Conservation (phyloP, 352 stramenopile genomes). For the Albugo candida region DNA sequence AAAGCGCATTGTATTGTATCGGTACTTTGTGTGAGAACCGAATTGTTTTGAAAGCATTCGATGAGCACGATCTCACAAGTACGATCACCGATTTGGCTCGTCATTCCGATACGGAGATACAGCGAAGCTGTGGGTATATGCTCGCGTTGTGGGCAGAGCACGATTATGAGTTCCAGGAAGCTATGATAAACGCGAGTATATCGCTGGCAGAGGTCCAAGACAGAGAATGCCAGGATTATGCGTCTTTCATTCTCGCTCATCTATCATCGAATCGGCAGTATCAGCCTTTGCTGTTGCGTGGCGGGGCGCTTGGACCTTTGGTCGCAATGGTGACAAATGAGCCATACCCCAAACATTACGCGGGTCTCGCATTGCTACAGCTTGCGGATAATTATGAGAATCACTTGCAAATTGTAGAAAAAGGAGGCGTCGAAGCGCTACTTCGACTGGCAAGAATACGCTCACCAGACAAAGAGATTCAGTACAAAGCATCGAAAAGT, state of each 20-base stretch:
- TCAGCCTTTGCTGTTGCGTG: conserved; percentile 82
- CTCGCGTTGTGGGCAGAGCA: conserved; percentile 84
- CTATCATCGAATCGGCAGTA: conserved; percentile 88
- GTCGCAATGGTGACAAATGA: conserved; percentile 92
- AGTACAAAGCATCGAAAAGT: conserved; percentile 90
- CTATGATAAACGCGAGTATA: conserved; percentile 78
- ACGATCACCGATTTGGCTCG: conserved; percentile 56
- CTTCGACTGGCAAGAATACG: conserved; percentile 80
- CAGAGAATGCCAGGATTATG: conserved; percentile 91
- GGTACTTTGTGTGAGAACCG: conserved; percentile 85
- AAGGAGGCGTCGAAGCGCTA: conserved; percentile 90
- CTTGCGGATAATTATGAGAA: conserved; percentile 97
- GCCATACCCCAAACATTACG: conserved; percentile 88
- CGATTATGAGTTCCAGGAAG: conserved; percentile 72
- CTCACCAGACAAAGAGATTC: conserved; percentile 84
- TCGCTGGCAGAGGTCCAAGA: conserved; percentile 85
- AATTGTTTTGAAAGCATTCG: conserved; percentile 82
- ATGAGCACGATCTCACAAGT: conserved; percentile 68
- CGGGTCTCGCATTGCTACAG: conserved; percentile 90
- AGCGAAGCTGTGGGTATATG: conserved; percentile 86
- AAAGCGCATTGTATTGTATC: conserved; percentile 81
- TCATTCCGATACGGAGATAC: conserved; percentile 79
- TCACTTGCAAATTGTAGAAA: conserved; percentile 88
- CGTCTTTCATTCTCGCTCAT: conserved; percentile 88
- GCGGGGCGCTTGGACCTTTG: conserved; percentile 82